Conservation (phyloP, 2,329 filamentous ascomycete species). For the Tothia fuscella region DNA sequence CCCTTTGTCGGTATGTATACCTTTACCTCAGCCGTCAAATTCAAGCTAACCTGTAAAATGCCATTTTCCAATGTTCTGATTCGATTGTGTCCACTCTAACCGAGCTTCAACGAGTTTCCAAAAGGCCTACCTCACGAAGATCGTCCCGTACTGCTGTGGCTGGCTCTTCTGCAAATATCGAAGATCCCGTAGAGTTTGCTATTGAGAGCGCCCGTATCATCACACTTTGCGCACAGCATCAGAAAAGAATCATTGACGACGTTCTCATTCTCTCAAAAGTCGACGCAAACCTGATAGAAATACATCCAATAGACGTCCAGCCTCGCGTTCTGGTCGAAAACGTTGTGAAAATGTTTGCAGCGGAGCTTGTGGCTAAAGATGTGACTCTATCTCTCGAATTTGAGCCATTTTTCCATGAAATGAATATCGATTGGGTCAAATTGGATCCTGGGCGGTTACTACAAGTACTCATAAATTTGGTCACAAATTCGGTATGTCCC, state of each 20-base stretch:
- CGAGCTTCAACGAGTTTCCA: constrained; percentile 41
- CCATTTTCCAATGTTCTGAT: constrained; percentile 32
- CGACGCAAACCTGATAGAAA: constrained; percentile 7
- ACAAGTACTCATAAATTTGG: constrained; percentile 12
- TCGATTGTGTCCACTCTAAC: constrained; percentile 22
- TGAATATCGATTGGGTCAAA: constrained; percentile 12
- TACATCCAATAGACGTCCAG: constrained; percentile 12
- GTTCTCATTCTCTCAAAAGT: constrained; percentile 11
- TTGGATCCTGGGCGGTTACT: constrained; percentile 11
- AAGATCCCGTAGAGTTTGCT: constrained; percentile 21
- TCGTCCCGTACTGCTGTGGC: constrained; percentile 13
- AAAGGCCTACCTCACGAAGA: constrained; percentile 15
- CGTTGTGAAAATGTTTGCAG: constrained; percentile 23
- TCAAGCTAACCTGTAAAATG: no score
- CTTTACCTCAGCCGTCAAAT: no score
- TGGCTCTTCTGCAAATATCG: constrained; percentile 17
- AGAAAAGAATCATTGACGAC: constrained; percentile 11
- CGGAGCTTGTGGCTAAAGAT: constrained; percentile 20
- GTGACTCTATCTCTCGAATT: constrained; percentile 18
- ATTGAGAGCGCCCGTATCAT: constrained; percentile 28
- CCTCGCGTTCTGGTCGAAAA: constrained; percentile 18
- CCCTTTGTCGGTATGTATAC: no score
- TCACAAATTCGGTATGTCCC: constrained; percentile 7
- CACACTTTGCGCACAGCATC: constrained; percentile 9
- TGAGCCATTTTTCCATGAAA: constrained; percentile 17